These are phyloP conservation scores for Boletellus ananas DNA, from an alignment of 768 basidiomycete genomes.

Conservation along the genomic window DNA sequence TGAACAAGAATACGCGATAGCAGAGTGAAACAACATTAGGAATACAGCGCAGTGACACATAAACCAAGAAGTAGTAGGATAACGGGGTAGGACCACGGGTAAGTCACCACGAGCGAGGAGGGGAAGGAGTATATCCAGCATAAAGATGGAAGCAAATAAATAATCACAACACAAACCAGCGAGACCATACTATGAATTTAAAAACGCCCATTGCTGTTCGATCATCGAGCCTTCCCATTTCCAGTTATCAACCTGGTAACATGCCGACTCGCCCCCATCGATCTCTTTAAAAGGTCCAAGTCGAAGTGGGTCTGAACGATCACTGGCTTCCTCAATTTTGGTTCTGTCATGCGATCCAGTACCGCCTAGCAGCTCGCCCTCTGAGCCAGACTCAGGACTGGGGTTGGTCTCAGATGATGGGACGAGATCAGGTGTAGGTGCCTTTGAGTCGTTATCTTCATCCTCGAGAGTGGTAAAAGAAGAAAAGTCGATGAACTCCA, in stretches of 20 bases:
- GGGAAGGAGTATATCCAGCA: constrained; percentile 39
- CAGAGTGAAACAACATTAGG: constrained; percentile 57
- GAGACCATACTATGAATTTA: constrained; percentile 32
- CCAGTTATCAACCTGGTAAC: constrained; percentile 55
- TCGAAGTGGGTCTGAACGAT: constrained; percentile 48
- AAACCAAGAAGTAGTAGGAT: constrained; percentile 42
- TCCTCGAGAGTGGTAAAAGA: constrained; percentile 48
- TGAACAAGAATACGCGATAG: constrained; percentile 48
- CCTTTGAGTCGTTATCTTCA: constrained; percentile 63
- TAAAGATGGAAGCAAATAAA: constrained; percentile 40
- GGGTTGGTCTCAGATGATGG: constrained; percentile 69
- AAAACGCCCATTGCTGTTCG: constrained; percentile 75
- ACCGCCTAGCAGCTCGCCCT: constrained; percentile 49
- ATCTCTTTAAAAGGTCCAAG: constrained; percentile 65
- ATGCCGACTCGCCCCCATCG: constrained; percentile 71
- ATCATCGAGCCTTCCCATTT: constrained; percentile 73
- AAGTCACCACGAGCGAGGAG: constrained; percentile 24
- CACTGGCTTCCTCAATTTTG: constrained; percentile 49
- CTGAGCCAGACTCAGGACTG: constrained; percentile 72
- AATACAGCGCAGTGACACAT: constrained; percentile 48
- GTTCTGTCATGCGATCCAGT: constrained; percentile 44
- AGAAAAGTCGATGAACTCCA: constrained; percentile 68
- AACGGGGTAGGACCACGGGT: constrained; percentile 31
- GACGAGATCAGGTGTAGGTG: constrained; percentile 71
- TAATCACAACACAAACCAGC: constrained; percentile 33